Base-by-base conservation (phyloP, 805 yeast species). In the Candida berthetii region DNA sequence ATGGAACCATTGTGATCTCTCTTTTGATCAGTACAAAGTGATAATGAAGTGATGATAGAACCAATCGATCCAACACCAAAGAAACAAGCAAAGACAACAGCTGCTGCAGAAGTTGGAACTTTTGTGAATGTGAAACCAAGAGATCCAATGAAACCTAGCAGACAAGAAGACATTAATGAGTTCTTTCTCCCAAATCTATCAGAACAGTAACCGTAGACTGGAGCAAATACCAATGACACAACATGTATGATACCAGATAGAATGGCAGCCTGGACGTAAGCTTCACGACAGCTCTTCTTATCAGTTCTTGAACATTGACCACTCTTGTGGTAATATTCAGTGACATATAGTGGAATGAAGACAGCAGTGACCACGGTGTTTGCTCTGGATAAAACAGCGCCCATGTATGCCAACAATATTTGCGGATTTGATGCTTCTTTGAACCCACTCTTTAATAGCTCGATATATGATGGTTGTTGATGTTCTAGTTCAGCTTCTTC, bases 191-290 rank as follows among this genome's bases (percentile, higher is more conserved):
- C 68, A 37, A 55, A 50, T 22, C 55, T 60, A 55, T 81, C 87
- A 18, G 78, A 69, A n/a, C 76, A 50, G 38, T 67, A 52, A 3
- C 89, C 90, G 69, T 80, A 75, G 2, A 78, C 20, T 13, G 89
- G 90, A 0, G 89, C 81, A 35, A 73, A 65, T 0, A 78, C n/a
- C 19, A 83, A 61, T 1, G 82, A 73, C 19, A 71, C 65, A 0
- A 78, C 65, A 48, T 82, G 82, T 3, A 79, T 68, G n/a, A 81
- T 71, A 8, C 91, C 91, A 1, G 85, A 74, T 25, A 83, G 60
- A 35, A 83, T 79, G 1, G 88, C 85, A 15, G 87, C 76, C 44
- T 74, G 71, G 8, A 80, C 66, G 48, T 78, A 81, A 0, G 85
- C 87, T 32, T 80, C 82, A 39, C 72, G 71, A 52, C 89, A 82